Base-by-base conservation (phyloP, 2,329 filamentous ascomycete genomes). In the Phoma sp. region DNA sequence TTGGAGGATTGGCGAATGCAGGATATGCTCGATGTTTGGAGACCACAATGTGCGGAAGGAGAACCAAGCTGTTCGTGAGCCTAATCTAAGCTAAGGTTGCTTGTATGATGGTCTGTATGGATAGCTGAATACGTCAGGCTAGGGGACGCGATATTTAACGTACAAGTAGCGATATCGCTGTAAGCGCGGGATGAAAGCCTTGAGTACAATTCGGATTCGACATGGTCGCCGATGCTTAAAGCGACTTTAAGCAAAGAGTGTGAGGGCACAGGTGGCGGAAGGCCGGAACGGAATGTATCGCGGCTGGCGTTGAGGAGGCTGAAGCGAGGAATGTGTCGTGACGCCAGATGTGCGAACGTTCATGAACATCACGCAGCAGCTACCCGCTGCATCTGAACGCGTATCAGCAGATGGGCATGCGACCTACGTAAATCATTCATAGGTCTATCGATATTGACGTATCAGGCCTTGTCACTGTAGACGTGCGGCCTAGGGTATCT, bases 261-360 rank as follows among this genome's bases (percentile, higher is more conserved):
- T 57, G 53, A 53, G 40, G 42, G 49, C 33, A 40, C 39, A 54
- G 18, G n/a, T 34, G 17, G 21, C 17, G 7, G 33, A 50, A 49
- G 57, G 53, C 56, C 48, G 59, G 54, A 37, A 53, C 42, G 64
- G 68, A 69, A 72, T 70, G 70, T 37, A 40, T 38, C 57, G 57
- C 61, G 65, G 68, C 63, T 68, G 67, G 64, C 53, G 47, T 55
- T 40, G 54, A 36, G 56, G 66, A 57, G 62, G 57, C 36, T 57
- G 52, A 59, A 54, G 52, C 48, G 52, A 56, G 62, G 63, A 66
- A 68, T 65, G 62, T 62, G 54, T 51, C 45, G 47, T 62, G 58
- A 61, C 53, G 58, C 58, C 47, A 26, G 38, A 55, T 32, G 30
- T 34, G 32, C 11, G 18, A 30, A 45, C 23, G 28, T 36, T 17